A percentile compares a stretch with the other conserved stretches of the same genome.
Conservation (phyloP, 176 grass and related monocot species). For the Themeda triandra region DNA sequence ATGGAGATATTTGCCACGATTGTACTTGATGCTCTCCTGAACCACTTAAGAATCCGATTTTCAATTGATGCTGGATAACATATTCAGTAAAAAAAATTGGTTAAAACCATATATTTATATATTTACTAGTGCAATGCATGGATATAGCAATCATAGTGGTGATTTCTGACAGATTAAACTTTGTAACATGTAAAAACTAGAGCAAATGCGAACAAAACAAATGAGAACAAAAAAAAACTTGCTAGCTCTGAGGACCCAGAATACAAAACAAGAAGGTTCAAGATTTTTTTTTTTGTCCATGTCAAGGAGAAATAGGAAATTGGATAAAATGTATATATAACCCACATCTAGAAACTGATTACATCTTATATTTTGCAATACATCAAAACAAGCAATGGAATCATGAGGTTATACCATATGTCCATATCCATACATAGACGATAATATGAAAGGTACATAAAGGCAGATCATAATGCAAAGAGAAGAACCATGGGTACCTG, state of each 20-base stretch:
- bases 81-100: slow-evolving; percentile 2
- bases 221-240: not conserved
- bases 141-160: slow-evolving; percentile 4
- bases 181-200: not conserved
- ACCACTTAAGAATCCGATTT: slow-evolving; percentile 58
- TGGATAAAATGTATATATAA: not conserved
- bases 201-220: not conserved
- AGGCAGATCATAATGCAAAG: slow-evolving; percentile 17
- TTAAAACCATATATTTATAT: not conserved
- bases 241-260: not conserved
- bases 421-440: too few species aligned
- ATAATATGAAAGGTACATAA: not conserved
- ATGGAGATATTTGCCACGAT: slow-evolving; percentile 65
- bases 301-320: not conserved
- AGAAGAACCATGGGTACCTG: slow-evolving; percentile 40
- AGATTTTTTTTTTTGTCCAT: not conserved
- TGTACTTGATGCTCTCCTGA: slow-evolving; percentile 67
- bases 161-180: not conserved
- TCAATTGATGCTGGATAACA: slow-evolving; percentile 66
- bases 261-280: slow-evolving; percentile 1
- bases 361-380: not conserved
- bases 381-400: not conserved
- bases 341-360: not conserved
- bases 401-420: not conserved
- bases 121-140: not conserved